Percentiles rank a stretch among this genome's conserved stretches.
Evolutionary conservation across 2,329 filamentous ascomycete genomes (phyloP).

Genomic region (Apiospora marii): DNA sequence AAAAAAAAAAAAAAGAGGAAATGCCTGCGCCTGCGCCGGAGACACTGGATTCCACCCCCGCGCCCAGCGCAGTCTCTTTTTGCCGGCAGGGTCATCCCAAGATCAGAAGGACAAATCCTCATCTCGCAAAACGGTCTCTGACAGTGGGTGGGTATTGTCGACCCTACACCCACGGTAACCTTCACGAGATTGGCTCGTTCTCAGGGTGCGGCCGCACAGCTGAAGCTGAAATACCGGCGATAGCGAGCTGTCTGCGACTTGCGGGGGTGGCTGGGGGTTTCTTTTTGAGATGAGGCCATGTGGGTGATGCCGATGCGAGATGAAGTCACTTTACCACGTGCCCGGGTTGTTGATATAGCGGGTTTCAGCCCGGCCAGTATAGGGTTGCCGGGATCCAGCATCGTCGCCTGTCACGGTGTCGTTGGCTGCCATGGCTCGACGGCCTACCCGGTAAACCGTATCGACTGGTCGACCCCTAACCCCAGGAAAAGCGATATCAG

Average conservation of each 20-base stretch:
- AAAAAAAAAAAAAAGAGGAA: not conserved
- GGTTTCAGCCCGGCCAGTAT: not conserved
- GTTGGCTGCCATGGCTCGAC: not conserved
- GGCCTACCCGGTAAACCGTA: not conserved
- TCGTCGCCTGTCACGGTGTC: not conserved
- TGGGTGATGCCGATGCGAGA: not conserved
- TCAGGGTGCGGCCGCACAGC: not conserved
- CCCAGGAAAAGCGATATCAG: not conserved
- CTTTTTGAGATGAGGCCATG: not conserved
- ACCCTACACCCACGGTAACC: not conserved
- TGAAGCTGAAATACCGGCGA: not conserved
- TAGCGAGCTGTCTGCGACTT: not conserved
- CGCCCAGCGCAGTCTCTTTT: not conserved
- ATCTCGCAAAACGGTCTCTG: not conserved
- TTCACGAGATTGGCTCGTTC: not conserved
- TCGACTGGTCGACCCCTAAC: not conserved
- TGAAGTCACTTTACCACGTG: not conserved
- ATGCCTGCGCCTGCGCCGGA: not conserved
- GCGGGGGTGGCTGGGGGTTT: not conserved
- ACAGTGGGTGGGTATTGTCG: not conserved
- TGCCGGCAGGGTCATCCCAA: not conserved
- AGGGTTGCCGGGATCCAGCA: slow-evolving; percentile 7
- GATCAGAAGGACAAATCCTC: not conserved
- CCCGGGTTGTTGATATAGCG: slow-evolving; percentile 2
- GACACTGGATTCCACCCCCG: not conserved